These are phyloP conservation scores for Pseudocercospora fuligena DNA, from an alignment of 2,329 filamentous ascomycete species.

Conservation along the genomic window DNA sequence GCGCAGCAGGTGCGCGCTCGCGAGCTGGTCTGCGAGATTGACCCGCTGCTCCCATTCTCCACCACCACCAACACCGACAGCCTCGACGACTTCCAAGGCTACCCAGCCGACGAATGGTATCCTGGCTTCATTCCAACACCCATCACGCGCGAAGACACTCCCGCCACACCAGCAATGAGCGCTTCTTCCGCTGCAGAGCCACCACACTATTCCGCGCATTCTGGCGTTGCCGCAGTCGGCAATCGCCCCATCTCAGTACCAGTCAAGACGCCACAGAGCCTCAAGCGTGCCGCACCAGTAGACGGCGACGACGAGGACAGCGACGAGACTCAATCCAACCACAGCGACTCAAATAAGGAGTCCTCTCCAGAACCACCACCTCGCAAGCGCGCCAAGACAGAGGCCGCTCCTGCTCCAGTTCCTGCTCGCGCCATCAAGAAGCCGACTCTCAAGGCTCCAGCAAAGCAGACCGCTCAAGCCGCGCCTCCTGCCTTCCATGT, in stretches of 20 bases:
- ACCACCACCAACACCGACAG: conserved; percentile 36
- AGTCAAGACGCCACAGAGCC: conserved; percentile 16
- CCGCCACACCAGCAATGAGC: neutral
- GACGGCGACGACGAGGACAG: conserved; percentile 14
- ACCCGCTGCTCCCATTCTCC: conserved; percentile 35
- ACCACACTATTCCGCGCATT: conserved; percentile 10
- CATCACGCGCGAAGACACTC: neutral
- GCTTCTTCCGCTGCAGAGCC: neutral
- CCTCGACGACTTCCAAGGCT: conserved; percentile 32
- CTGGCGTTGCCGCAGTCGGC: conserved; percentile 12
- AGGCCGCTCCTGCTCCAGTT: neutral
- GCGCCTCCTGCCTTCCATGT: neutral
- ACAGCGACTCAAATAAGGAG: conserved; percentile 5
- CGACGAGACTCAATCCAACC: neutral
- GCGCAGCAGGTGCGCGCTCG: conserved; percentile 33
- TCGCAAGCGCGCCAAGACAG: neutral
- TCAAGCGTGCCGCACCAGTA: conserved; percentile 5
- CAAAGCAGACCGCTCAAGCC: neutral
- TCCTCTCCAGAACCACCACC: neutral
- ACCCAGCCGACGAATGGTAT: conserved; percentile 24
- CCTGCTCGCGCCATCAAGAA: neutral
- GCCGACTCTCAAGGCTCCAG: neutral
- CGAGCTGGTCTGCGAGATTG: conserved; percentile 30
- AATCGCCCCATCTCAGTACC: conserved; percentile 10
- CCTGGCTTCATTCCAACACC: neutral